phyloP scores from a whole-genome alignment of 352 stramenopile genomes.

The Phytophthora kernoviae region DNA sequence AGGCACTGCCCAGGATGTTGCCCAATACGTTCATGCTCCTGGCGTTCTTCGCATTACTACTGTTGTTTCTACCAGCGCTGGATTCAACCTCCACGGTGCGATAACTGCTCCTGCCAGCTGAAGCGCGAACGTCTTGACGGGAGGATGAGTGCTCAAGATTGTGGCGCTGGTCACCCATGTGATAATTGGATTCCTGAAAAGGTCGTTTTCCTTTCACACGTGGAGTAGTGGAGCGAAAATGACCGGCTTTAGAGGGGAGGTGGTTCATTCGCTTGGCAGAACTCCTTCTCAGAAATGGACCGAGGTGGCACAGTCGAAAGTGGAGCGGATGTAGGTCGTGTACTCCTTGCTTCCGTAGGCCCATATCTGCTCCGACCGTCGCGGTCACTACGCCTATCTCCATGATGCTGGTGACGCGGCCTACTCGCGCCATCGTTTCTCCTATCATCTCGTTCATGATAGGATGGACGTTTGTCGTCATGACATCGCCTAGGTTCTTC shows the following conservation, averaged over 20 bases:
- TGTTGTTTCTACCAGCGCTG: conserved; percentile 10
- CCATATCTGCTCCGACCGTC: conserved; percentile 8
- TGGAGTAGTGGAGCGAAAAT: conserved; percentile 14
- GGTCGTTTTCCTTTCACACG: conserved; percentile 24
- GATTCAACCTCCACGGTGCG: conserved; percentile 18
- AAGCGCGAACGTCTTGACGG: conserved; percentile 8
- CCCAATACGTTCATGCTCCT: conserved; percentile 47
- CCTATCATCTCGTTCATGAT: conserved; percentile 14
- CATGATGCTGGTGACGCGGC: conserved; percentile 7
- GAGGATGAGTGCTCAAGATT: conserved; percentile 14
- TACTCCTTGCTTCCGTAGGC: conserved; percentile 3
- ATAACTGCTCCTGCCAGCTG: conserved; percentile 27
- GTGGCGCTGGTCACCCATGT: conserved; percentile 13
- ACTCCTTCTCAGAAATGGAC: conserved; percentile 63
- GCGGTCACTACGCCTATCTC: conserved; percentile 13
- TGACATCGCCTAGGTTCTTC: conserved; percentile 17
- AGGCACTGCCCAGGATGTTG: conserved; percentile 74
- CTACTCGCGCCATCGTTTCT: conserved; percentile 10
- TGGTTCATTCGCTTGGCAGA: conserved; percentile 57
- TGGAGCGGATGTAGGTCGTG: conserved; percentile 8
- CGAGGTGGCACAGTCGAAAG: conserved; percentile 14
- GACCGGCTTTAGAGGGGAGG: conserved; percentile 15
- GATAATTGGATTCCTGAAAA: conserved; percentile 21
- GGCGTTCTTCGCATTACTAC: conserved; percentile 9
- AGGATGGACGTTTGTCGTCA: conserved; percentile 14